phyloP scores from a whole-genome alignment of 1,284 basidiomycete genomes.

The Cutaneotrichosporon curvatum region DNA sequence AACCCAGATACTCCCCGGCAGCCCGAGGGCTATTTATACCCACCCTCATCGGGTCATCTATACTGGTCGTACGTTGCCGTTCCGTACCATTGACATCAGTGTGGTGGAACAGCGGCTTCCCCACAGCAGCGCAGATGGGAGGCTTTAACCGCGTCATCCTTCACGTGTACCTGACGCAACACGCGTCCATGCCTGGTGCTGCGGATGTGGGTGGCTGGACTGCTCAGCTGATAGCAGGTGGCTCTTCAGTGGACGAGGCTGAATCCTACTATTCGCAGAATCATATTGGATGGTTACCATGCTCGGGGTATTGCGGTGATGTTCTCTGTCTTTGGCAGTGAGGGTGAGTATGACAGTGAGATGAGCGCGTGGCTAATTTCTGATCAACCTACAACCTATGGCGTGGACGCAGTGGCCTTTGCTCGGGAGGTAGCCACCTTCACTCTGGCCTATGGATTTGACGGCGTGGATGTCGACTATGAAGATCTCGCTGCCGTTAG shows the following conservation, averaged over 20 bases:
- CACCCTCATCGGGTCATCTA: too few species aligned
- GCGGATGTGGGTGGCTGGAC: slow-evolving; percentile 25
- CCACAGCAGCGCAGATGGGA: slow-evolving; percentile 3
- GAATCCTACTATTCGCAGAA: neutral
- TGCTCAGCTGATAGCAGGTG: too few species aligned
- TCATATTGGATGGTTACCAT: slow-evolving; percentile 41
- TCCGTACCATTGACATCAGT: too few species aligned
- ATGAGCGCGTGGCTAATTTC: too few species aligned
- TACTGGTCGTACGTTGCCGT: too few species aligned
- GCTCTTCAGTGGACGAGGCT: slow-evolving; percentile 1
- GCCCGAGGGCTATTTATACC: too few species aligned
- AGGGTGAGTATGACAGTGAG: too few species aligned
- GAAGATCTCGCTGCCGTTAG: slow-evolving; percentile 39
- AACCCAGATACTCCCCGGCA: too few species aligned
- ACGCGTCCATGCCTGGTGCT: too few species aligned
- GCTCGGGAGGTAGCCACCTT: slow-evolving; percentile 31
- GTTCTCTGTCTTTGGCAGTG: slow-evolving; percentile 7
- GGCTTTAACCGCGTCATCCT: slow-evolving; percentile 48
- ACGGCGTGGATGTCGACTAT: slow-evolving; percentile 51
- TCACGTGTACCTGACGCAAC: slow-evolving; percentile 37
- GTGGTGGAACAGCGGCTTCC: neutral
- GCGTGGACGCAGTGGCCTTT: neutral
- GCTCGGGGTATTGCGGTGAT: slow-evolving; percentile 34
- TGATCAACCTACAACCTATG: slow-evolving; percentile 17
- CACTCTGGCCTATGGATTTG: slow-evolving; percentile 46